Conservation (phyloP, 371 early-diverging fungal genomes). For the Blakeslea trispora region DNA sequence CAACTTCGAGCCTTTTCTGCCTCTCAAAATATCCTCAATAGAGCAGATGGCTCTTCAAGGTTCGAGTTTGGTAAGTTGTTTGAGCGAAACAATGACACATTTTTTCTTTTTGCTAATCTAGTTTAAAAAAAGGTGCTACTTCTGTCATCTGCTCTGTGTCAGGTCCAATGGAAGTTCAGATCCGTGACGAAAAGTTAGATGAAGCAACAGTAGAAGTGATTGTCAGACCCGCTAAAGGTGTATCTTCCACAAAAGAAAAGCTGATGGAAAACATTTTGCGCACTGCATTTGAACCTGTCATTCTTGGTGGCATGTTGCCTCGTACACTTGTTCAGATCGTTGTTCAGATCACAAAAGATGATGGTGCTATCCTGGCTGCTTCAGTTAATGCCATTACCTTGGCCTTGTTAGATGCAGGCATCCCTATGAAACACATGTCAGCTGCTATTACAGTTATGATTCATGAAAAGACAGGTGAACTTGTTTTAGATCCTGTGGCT, state of each 20-base stretch:
- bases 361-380: conserved; percentile 82
- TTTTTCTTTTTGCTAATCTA: too few relatives aligned
- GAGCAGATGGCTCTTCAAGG: conserved; percentile 85
- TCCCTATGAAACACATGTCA: conserved; percentile 77
- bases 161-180: conserved; percentile 85
- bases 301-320: conserved; percentile 84
- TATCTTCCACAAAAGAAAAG: conserved; percentile 70
- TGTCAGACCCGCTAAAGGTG: conserved; percentile 72
- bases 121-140: conserved; percentile 71
- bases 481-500: conserved; percentile 80
- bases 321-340: conserved; percentile 85
- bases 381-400: conserved; percentile 83
- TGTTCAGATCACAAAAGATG: conserved; percentile 79
- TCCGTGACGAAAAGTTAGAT: conserved; percentile 87
- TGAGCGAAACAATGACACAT: too few relatives aligned
- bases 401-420: conserved; percentile 90
- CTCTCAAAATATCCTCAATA: conserved; percentile 63
- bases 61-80: conserved; percentile 70
- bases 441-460: conserved; percentile 76
- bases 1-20: conserved; percentile 63
- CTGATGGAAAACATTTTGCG: conserved; percentile 70
- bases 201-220: conserved; percentile 82
- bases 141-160: conserved; percentile 81
- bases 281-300: conserved; percentile 71
- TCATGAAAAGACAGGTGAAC: conserved; percentile 51